phyloP scores from a whole-genome alignment of 192 early-diverging fungal species.

The Coemansia sp. region DNA sequence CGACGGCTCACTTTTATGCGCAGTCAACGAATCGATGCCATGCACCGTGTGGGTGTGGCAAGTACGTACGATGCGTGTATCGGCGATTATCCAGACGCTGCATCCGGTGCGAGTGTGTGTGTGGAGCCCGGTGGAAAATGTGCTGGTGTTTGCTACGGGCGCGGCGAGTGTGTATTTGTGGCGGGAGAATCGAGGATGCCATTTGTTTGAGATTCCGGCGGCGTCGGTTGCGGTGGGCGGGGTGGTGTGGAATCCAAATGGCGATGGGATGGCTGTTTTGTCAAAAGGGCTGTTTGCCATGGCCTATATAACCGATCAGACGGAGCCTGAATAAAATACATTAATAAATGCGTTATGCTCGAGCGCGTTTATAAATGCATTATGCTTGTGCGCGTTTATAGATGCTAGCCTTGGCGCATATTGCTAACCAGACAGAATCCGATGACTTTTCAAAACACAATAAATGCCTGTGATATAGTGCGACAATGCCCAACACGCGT shows the following conservation, averaged over 20 bases:
- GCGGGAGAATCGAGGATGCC: slow-evolving; percentile 34
- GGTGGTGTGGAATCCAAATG: slow-evolving; percentile 46
- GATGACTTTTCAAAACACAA: too few relatives aligned
- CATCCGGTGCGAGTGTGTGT: slow-evolving; percentile 21
- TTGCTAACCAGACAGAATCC: neutral
- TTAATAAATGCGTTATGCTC: slow-evolving; percentile 5
- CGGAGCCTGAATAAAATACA: neutral
- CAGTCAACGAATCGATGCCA: slow-evolving; percentile 31
- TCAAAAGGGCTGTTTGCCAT: slow-evolving; percentile 43
- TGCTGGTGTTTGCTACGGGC: slow-evolving; percentile 34
- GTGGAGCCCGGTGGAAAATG: slow-evolving; percentile 47
- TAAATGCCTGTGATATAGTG: too few relatives aligned
- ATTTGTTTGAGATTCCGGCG: slow-evolving; percentile 31
- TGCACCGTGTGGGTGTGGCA: slow-evolving; percentile 47
- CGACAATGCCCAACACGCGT: too few relatives aligned
- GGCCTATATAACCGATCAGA: slow-evolving; percentile 25
- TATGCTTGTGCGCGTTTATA: neutral
- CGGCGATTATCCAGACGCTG: slow-evolving; percentile 35
- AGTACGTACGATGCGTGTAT: slow-evolving; percentile 19
- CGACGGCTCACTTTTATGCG: slow-evolving; percentile 37
- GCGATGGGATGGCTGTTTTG: slow-evolving; percentile 29
- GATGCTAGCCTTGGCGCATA: neutral
- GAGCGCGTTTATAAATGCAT: neutral
- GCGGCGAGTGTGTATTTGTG: slow-evolving; percentile 41
- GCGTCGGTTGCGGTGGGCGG: slow-evolving; percentile 7